Evolutionary conservation across 768 basidiomycete species (phyloP).

Genomic region (Naganishia antarctica): DNA sequence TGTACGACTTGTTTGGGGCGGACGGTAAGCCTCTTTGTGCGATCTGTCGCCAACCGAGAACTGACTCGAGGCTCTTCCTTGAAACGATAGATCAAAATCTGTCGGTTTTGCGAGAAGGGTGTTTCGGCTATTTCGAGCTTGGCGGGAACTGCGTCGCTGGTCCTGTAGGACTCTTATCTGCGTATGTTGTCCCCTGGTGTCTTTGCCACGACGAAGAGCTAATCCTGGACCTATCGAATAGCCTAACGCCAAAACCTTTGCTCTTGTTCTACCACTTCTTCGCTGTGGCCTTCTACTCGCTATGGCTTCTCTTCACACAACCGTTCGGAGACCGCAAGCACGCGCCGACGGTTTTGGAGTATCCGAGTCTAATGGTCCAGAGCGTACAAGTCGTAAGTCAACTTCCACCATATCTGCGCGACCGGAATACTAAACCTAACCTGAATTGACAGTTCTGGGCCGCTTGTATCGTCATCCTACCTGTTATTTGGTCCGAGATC

Average conservation of each 20-base stretch:
- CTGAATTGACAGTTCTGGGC: conserved; percentile 70
- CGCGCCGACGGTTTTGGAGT: conserved; percentile 58
- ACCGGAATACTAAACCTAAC: conserved; percentile 20
- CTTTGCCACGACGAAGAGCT: not conserved
- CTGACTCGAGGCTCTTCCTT: conserved; percentile 54
- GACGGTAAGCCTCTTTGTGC: conserved; percentile 61
- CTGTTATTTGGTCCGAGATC: conserved; percentile 81
- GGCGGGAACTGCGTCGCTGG: conserved; percentile 84
- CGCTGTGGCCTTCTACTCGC: conserved; percentile 86
- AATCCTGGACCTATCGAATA: conserved; percentile 42
- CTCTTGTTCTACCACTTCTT: conserved; percentile 89
- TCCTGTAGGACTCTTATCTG: conserved; percentile 83
- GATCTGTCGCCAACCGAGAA: conserved; percentile 53
- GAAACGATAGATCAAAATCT: conserved; percentile 49
- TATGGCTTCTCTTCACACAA: conserved; percentile 79
- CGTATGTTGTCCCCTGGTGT: conserved; percentile 54
- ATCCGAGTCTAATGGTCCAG: conserved; percentile 63
- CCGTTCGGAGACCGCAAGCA: conserved; percentile 7
- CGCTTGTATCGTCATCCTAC: conserved; percentile 81
- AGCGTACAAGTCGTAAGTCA: conserved; percentile 65
- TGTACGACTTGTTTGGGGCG: conserved; percentile 91
- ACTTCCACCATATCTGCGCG: conserved; percentile 1
- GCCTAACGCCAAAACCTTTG: conserved; percentile 71
- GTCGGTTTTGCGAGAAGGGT: conserved; percentile 58
- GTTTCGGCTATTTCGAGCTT: conserved; percentile 94